Base-by-base conservation (phyloP, 2,329 filamentous ascomycete species). In the Penicillium sp. region DNA sequence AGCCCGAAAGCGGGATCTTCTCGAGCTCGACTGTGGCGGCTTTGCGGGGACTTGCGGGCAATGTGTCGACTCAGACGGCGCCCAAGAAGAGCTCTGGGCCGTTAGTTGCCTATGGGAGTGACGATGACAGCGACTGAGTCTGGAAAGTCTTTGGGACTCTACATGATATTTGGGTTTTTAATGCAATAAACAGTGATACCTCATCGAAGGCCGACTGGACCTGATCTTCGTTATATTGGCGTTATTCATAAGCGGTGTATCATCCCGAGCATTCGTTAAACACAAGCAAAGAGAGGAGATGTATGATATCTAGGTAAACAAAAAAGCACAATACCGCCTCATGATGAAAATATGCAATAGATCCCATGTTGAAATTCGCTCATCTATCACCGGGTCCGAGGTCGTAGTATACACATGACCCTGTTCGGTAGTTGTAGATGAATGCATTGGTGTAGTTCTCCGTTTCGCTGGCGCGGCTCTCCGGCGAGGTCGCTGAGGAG, bases 351-450 rank as follows among this genome's bases (percentile, higher is more conserved):
- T 20, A 37, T 16, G 46, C 47, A 52, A 27, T 44, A 27, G 38
- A 28, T 37, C 20, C 35, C 10, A 32, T 32, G 22, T 24, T 3
- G 31, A 42, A 35, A 50, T 28, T 49, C 40, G 40, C 46, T 57
- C 53, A 55, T 51, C 50, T 57, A 40, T 59, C 49, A 29, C 52
- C 56, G 45, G 51, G 57, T 49, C 71, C 76, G 50, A 96, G 69
- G 69, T 95, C 89, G 67, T 95, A 95, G 64, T 91, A 88, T 41
- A 95, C 78, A 65, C 87, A 90, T 48, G 79, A 84, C 0, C 86
- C 87, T 8, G 88, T 94, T 49, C 89, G 77, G 59, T 94, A 95
- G 61, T 95, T 95, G 70, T 95, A 95, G 42, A 96, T 79, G 69
- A 95, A 95, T 9, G 87, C 86, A 64, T 90, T 87, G 38, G 80